Evolutionary conservation across 176 grass and related monocot genomes (phyloP), one percentile per base, ranked within the genome.

Genomic region (Ensete ventricosum): DNA sequence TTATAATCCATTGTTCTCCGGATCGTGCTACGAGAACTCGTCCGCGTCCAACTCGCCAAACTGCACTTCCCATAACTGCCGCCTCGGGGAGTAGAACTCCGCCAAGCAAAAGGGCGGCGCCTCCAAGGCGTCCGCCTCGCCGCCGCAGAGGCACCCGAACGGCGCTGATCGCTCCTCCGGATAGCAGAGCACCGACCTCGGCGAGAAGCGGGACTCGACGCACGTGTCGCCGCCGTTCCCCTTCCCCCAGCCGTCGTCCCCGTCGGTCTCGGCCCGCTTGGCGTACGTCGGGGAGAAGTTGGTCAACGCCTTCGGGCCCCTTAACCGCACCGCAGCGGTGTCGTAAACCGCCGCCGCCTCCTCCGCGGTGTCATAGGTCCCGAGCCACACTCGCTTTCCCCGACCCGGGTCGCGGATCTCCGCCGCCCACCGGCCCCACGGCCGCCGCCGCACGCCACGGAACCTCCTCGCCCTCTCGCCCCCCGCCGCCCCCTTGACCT

Each of bases 291-390:
- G 4, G 2, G 75, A 53, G 76, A 62, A 71, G 80, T 88, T 96
- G 51, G 74, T 91, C 73, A 87, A 53, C 14, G 92, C 92, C 63
- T 59, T 67, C 27, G 55, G 57, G 3, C 92, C 92, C 8, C 81
- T 86, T 62, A 96, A 53, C 11, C 84, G 78, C 57, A 83, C 53
- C 11, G 88, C 92, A 9, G 82, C 86, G 68, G 70, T 53, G 80
- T 96, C 92, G 55, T 96, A 96, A 21, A 82, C 88, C 0, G 24
- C 7, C 50, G 90, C 95, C 49, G 94, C 94, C 50, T 88, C 94
- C 82, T 93, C 90, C 53, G 90, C 90, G 16, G 88, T 91, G 85
- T 98, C 77, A 73, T 91, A 98, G 68, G 94, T 98, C n/a, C 94
- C 94, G 50, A 98, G 88, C 94, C 94, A 98, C 9, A 87, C n/a